Base-by-base conservation (phyloP, 2,329 filamentous ascomycete species). In the Beauveria sp. region DNA sequence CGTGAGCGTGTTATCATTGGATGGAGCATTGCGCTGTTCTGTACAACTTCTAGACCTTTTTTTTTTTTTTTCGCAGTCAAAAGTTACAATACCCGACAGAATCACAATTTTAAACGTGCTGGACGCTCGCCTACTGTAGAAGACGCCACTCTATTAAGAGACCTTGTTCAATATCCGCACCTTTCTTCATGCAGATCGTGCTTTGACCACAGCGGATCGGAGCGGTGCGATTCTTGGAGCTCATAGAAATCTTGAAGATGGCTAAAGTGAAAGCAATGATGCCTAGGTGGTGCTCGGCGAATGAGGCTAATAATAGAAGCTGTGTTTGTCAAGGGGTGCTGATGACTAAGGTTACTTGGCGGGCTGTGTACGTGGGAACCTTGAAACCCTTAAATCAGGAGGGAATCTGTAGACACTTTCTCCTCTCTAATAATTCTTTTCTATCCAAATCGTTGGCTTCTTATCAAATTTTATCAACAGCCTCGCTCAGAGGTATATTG, bases 321-420 rank as follows among this genome's bases (percentile, higher is more conserved):
- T 16, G 12, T 6, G 5, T 3, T 24, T n/a, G 18, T 24, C 20
- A 40, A n/a, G 47, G 38, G 38, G 47, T 26, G 14, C 16, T 52
- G 57, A 59, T 59, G 57, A 59, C 57, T 59, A 59, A 59, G 57
- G 47, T 22, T 7, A 3, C 26, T 40, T 34, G 55, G 55, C 56
- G 34, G 55, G 55, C 56, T 26, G 56, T 52, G 47, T 28, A 16
- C 52, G n/a, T 42, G 38, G 43, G 20, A 22, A 46, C n/a, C 20
- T 51, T 43, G 46, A 58, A 59, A 51, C 49, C 43, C n/a, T 52
- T 51, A 52, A 45, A 59, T 24, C 18, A 18, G 24, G 47, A 45
- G 5, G 0, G n/a, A 26, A 50, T 12, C 10, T 10, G 18, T 16
- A 16, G 18, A 7, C 26, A 20, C 38, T 22, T 16, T 52, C 14